Conservation (phyloP, 768 basidiomycete genomes). For the Exsudoporus frostii region DNA sequence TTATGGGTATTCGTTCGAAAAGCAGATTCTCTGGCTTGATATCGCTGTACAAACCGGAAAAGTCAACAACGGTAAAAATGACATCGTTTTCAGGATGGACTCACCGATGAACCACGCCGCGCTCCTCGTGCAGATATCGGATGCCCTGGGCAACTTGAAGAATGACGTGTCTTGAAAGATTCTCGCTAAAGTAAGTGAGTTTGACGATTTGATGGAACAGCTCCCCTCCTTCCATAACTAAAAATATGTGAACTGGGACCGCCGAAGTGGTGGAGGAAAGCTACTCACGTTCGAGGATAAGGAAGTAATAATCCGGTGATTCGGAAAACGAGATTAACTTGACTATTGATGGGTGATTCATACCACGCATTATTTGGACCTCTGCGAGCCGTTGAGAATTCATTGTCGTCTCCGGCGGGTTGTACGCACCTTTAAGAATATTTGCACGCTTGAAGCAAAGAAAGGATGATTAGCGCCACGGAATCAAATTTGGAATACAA, state of each 20-base stretch:
- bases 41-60: conserved; percentile 44
- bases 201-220: conserved; percentile 99
- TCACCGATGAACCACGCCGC: conserved; percentile 92
- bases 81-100: conserved; percentile 1
- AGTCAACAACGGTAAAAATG: background rate
- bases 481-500: conserved; percentile 18
- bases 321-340: conserved; percentile 92
- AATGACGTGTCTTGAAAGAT: conserved; percentile 95
- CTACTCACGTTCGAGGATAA: conserved; percentile 82
- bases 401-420: background rate
- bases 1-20: conserved; percentile 88
- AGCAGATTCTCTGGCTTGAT: conserved; percentile 98
- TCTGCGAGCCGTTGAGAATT: conserved; percentile 45
- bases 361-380: conserved; percentile 99
- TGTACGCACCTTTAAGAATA: conserved; percentile 78
- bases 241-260: conserved; percentile 9
- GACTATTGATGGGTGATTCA: conserved; percentile 87
- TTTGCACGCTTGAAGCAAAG: conserved; percentile 74
- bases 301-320: conserved; percentile 89
- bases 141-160: conserved; percentile 94
- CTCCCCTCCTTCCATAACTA: conserved; percentile 97
- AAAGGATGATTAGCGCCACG: conserved; percentile 18
- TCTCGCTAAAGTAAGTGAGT: conserved; percentile 97
- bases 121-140: conserved; percentile 93
- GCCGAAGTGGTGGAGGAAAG: background rate